Conservation (phyloP, 2,329 filamentous ascomycete genomes). For the Trichoderma sp. region DNA sequence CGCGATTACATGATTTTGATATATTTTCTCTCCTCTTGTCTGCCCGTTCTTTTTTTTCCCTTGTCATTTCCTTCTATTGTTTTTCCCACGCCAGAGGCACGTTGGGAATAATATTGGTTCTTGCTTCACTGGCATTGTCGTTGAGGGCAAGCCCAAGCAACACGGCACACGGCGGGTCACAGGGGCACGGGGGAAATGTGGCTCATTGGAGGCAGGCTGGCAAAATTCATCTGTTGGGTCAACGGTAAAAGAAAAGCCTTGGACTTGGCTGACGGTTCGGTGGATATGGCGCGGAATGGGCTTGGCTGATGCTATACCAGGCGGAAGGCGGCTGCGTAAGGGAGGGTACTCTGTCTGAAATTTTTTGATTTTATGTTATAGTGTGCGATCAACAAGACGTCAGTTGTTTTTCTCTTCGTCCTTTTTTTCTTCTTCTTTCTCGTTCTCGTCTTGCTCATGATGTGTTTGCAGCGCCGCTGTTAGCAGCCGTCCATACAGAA, state of each 20-base stretch:
- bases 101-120: not conserved
- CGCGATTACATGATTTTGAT: slow-evolving; percentile 24
- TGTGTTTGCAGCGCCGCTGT: not conserved
- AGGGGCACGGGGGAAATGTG: not conserved
- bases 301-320: not conserved
- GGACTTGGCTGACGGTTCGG: slow-evolving; percentile 3
- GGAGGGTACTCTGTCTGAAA: not conserved
- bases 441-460: not conserved
- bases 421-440: not conserved
- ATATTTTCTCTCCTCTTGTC: slow-evolving; percentile 21
- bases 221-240: slow-evolving; percentile 8
- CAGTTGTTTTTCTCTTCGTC: not conserved
- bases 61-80: not conserved
- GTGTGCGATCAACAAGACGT: slow-evolving; percentile 12
- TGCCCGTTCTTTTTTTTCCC: not conserved
- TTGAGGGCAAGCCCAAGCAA: not conserved
- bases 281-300: slow-evolving; percentile 15
- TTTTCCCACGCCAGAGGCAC: not conserved
- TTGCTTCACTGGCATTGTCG: not conserved
- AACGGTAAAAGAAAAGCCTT: slow-evolving; percentile 1
- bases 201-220: slow-evolving; percentile 3
- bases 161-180: not conserved
- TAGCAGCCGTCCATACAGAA: not conserved
- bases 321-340: not conserved
- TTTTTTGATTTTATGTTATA: not conserved